Conservation (phyloP, 2,329 filamentous ascomycete genomes). For the Bipolaris sorokiniana region DNA sequence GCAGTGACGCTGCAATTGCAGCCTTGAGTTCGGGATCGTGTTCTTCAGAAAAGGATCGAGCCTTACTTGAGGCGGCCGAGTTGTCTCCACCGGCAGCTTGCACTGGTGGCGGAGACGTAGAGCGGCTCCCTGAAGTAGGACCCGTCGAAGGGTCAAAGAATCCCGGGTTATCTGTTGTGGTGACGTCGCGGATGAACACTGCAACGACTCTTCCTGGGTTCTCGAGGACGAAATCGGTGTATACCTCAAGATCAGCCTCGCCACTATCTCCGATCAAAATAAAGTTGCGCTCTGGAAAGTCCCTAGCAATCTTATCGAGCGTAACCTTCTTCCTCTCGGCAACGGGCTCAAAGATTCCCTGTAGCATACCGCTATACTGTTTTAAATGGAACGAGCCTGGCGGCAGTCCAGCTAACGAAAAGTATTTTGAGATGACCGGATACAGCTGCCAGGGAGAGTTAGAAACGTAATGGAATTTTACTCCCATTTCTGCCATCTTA, state of each 20-base stretch:
- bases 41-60: constrained; percentile 44
- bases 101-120: constrained; percentile 33
- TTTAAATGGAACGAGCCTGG: constrained; percentile 93
- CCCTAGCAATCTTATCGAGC: constrained; percentile 80
- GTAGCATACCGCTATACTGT: constrained; percentile 94
- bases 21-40: constrained; percentile 56
- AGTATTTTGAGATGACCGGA: constrained; percentile 84
- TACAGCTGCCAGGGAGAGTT: constrained; percentile 99
- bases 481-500: constrained; percentile 76
- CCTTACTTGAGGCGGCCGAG: constrained; percentile 16
- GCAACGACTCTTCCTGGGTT: constrained; percentile 83
- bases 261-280: constrained; percentile 94
- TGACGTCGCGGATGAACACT: constrained; percentile 95
- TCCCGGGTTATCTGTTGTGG: constrained; percentile 71
- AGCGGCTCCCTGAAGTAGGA: constrained; percentile 41
- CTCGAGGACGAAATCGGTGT: constrained; percentile 86
- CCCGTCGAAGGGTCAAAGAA: constrained; percentile 76
- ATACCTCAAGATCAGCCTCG: constrained; percentile 95
- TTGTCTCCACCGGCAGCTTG: constrained; percentile 19
- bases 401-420: constrained; percentile 79
- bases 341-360: constrained; percentile 97
- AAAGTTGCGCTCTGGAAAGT: constrained; percentile 90
- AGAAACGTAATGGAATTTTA: constrained; percentile 95
- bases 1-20: constrained; percentile 56
- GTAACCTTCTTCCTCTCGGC: constrained; percentile 92